Percentiles rank a stretch among this genome's conserved stretches.
These are phyloP conservation scores for Coemansia sp. DNA, from an alignment of 192 early-diverging fungal genomes.

Conservation along the genomic window DNA sequence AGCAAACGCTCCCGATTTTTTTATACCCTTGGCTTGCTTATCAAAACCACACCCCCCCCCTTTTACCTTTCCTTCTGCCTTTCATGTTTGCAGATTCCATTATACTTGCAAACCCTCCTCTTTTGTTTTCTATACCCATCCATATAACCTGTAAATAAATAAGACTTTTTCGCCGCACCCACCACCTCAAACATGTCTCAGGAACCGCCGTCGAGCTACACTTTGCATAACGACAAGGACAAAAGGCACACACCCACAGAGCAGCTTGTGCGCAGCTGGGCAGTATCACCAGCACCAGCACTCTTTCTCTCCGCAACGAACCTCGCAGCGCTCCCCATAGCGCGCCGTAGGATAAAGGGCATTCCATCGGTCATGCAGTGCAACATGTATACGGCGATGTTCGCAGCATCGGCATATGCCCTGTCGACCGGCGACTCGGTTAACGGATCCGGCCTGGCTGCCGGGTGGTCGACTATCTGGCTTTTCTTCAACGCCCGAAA, in stretches of 20 bases:
- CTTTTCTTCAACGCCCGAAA: slow-evolving; percentile 48
- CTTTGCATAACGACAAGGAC: slow-evolving; percentile 14
- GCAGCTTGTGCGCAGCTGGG: not conserved
- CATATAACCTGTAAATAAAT: not conserved
- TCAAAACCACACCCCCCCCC: too few species aligned
- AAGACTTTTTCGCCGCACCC: too few species aligned
- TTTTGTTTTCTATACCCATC: not conserved
- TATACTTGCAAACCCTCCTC: too few species aligned
- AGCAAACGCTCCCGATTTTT: too few species aligned
- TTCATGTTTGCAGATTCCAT: too few species aligned
- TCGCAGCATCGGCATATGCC: slow-evolving; percentile 35
- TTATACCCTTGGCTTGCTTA: too few species aligned
- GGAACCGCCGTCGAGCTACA: slow-evolving; percentile 41
- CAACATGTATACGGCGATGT: slow-evolving; percentile 33
- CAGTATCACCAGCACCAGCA: slow-evolving; percentile 19
- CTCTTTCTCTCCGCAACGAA: slow-evolving; percentile 25
- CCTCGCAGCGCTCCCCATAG: slow-evolving; percentile 10
- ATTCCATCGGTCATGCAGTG: slow-evolving; percentile 45
- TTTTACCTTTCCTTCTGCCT: too few species aligned
- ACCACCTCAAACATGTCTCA: too few species aligned
- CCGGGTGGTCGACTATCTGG: slow-evolving; percentile 45
- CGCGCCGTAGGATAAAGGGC: slow-evolving; percentile 11
- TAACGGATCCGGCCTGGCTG: slow-evolving; percentile 39
- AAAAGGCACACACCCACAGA: slow-evolving; percentile 6
- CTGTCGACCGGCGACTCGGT: slow-evolving; percentile 29